These are phyloP conservation scores for Phoma herbarum DNA, from an alignment of 2,329 filamentous ascomycete genomes.

Conservation along the genomic window DNA sequence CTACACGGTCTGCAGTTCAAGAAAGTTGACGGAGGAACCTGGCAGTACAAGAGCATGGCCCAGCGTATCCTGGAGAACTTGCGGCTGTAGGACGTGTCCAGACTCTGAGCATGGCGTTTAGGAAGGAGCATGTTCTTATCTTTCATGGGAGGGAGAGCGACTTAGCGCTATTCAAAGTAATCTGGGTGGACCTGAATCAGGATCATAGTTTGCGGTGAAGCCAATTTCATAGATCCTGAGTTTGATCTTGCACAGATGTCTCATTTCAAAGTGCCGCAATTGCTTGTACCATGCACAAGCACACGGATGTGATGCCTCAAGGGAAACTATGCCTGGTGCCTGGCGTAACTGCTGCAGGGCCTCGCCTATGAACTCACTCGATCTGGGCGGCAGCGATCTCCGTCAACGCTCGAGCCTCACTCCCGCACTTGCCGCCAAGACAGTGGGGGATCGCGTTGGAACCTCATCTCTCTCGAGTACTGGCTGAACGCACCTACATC, in stretches of 20 bases:
- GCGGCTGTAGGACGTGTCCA: constrained; percentile 66
- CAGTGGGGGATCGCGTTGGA: constrained; percentile 30
- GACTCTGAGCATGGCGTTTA: constrained; percentile 17
- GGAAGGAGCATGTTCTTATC: not conserved
- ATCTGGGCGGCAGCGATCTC: constrained; percentile 30
- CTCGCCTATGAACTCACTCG: constrained; percentile 24
- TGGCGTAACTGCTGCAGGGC: constrained; percentile 14
- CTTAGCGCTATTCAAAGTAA: constrained; percentile 6
- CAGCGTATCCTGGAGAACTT: constrained; percentile 91
- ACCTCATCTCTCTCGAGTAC: constrained; percentile 40
- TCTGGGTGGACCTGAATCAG: constrained; percentile 9
- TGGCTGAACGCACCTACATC: constrained; percentile 28
- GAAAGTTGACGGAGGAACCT: constrained; percentile 92
- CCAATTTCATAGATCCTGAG: not conserved
- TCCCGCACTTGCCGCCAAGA: constrained; percentile 29
- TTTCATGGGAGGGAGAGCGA: constrained; percentile 6
- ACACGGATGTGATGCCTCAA: not conserved
- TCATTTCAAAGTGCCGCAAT: not conserved
- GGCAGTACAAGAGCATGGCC: constrained; percentile 99
- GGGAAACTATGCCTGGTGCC: not conserved
- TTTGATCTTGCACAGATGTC: not conserved
- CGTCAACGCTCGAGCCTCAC: constrained; percentile 29
- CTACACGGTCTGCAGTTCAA: constrained; percentile 98
- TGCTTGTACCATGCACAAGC: not conserved
- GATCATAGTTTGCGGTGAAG: not conserved